Evolutionary conservation across 2,329 filamentous ascomycete genomes (phyloP), one percentile per base, ranked within the genome.

Genomic region (Pseudophaeomoniella oleicola): DNA sequence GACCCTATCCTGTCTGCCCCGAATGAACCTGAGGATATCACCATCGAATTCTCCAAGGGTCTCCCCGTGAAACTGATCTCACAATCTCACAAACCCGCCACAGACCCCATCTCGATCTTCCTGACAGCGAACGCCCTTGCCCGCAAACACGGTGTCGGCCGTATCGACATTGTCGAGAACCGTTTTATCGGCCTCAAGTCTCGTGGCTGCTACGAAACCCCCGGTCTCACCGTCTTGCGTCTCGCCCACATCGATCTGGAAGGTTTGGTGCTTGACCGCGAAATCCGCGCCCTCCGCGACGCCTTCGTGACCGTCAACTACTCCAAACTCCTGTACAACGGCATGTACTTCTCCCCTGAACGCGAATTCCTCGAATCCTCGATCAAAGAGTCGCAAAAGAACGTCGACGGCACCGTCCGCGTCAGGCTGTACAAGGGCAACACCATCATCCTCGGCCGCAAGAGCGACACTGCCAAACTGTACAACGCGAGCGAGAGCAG

Each of bases 91-190:
- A 72, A 80, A 64, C 67, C 63, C 27, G 67, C 73, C 47, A 83
- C 79, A 38, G 78, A 80, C 51, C 66, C 75, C 4, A 68, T 84
- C 38, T 76, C 81, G 52, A 65, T 88, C 39, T 88, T 88, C 67
- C 11, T 30, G 10, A 30, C 44, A 13, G 11, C 18, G 4, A 50
- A 50, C 36, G 40, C 38, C 15, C 37, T 88, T 44, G 83, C 73
- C 45, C 71, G 73, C 55, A 69, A 66, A 45, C 66, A 85, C 62
- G 83, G 83, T 55, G 72, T 88, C 46, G 83, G 82, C 50, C 69
- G 83, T 51, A 78, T 88, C 46, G 82, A 88, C 58, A 88, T 88
- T 53, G 81, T 87, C 42, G 81, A 85, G 52, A 81, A 82, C 64
- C 72, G 82, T 37, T 83, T 80, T 65, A 80, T 83, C 52, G 82